Evolutionary conservation across 2,329 filamentous ascomycete species (phyloP).

Genomic region (Trichoderma gracile): DNA sequence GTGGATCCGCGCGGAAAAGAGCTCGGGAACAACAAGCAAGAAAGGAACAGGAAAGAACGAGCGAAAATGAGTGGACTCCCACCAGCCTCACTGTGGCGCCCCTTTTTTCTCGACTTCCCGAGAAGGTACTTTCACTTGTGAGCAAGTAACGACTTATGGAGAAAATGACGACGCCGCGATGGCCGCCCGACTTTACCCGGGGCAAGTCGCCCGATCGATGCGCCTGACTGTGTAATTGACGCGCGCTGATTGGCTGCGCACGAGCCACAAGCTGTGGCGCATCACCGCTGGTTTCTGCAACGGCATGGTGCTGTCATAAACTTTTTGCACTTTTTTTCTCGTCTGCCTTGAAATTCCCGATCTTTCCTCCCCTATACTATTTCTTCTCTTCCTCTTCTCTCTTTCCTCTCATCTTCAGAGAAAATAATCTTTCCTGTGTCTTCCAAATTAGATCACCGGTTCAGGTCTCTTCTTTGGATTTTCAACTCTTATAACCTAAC

Average conservation of each 20-base stretch:
- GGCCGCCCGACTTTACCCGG: conserved; percentile 41
- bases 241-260: conserved; percentile 41
- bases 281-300: conserved; percentile 11
- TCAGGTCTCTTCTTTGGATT: conserved; percentile 25
- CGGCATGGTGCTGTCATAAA: conserved; percentile 45
- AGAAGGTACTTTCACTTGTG: too few relatives aligned
- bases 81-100: too few relatives aligned
- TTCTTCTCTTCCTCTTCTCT: conserved; percentile 28
- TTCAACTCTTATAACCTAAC: conserved; percentile 20
- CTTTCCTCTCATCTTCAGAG: conserved; percentile 27
- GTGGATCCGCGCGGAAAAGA: too few relatives aligned
- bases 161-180: neutral
- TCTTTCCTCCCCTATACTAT: neutral
- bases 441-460: conserved; percentile 25
- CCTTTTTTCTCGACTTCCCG: too few relatives aligned
- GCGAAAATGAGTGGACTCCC: too few relatives aligned
- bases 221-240: conserved; percentile 38
- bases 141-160: too few relatives aligned
- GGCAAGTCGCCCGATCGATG: conserved; percentile 29
- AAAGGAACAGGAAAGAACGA: too few relatives aligned
- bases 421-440: conserved; percentile 5
- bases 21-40: too few relatives aligned
- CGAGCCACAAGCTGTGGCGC: conserved; percentile 37
- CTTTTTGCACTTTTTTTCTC: conserved; percentile 36
- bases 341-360: conserved; percentile 29